Evolutionary conservation across 176 grass and related monocot genomes (phyloP), one percentile per base, ranked within the genome.

Genomic region (Paspalum vaginatum): DNA sequence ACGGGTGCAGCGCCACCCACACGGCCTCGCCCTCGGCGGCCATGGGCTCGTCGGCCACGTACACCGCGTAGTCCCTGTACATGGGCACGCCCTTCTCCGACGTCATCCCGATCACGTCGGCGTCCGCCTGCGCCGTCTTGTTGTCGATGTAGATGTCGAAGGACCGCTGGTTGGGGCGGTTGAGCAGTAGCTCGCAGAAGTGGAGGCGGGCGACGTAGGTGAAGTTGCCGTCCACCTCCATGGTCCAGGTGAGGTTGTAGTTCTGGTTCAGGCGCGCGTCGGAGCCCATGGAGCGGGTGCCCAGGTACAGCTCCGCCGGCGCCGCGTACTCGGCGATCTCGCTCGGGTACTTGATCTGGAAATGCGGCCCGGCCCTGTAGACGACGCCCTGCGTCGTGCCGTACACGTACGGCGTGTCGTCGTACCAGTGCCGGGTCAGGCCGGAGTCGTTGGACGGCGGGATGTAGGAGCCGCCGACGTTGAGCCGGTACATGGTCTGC

Each of bases 101-200:
- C 14, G 87, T 54, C 90, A 89, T 88, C 25, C 68, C 83, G 60
- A 97, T 82, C 11, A 97, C 90, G 74, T 93, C 93, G 3, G 88
- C 88, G 64, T 85, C 88, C 0, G 82, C 26, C 68, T 79, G 86
- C 60, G 90, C 93, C 54, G 93, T 93, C 83, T 79, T 83, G 93
- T 97, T 97, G 93, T 93, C 88, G 72, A 97, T 65, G 75, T 78
- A 97, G 80, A 97, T 88, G 88, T 93, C 83, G 72, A 97, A 97
- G 12, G 79, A 85, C 2, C 93, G 75, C 84, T 97, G 93, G 80
- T 97, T 97, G 59, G 89, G 58, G n/a, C 83, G 77, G 71, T 32
- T 78, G 53, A 88, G 85, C 57, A 85, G 72, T 39, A 97, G 82
- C 84, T 97, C 93, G 75, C 93, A 97, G 79, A 97, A 88, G 68